These are phyloP conservation scores for Fibroporia radiculosa DNA, from an alignment of 768 basidiomycete species.

Conservation along the genomic window DNA sequence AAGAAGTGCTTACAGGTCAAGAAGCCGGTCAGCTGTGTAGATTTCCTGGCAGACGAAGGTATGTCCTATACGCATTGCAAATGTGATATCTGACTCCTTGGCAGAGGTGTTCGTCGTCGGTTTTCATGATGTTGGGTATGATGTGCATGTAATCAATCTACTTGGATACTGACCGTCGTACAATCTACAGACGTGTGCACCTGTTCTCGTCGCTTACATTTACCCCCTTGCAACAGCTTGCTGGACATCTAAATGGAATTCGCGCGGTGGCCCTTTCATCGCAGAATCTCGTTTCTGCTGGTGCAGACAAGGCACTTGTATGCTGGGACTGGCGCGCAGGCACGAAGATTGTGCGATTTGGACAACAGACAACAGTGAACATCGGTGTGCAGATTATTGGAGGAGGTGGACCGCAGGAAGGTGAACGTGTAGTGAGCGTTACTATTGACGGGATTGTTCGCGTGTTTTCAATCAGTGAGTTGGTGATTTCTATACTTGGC, in stretches of 20 bases:
- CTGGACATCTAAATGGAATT: conserved; percentile 84
- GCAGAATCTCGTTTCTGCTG: conserved; percentile 81
- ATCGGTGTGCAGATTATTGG: conserved; percentile 83
- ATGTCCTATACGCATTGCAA: conserved; percentile 10
- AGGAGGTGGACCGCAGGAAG: conserved; percentile 39
- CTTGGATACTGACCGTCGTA: not conserved
- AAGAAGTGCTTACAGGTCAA: conserved; percentile 78
- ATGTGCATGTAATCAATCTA: conserved; percentile 1
- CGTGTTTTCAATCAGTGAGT: conserved; percentile 84
- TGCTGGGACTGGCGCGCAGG: conserved; percentile 91
- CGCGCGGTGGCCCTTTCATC: conserved; percentile 83
- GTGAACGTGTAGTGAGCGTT: conserved; percentile 82
- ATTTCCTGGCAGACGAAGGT: conserved; percentile 80
- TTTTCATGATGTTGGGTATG: conserved; percentile 86
- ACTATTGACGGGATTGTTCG: conserved; percentile 90
- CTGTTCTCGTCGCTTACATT: conserved; percentile 83
- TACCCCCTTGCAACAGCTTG: conserved; percentile 74
- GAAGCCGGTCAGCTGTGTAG: conserved; percentile 87
- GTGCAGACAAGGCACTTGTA: conserved; percentile 65
- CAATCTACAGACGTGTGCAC: conserved; percentile 62
- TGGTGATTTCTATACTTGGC: not conserved
- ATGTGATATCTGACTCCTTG: not conserved
- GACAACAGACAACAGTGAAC: conserved; percentile 88
- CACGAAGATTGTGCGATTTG: conserved; percentile 83
- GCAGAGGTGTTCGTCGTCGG: conserved; percentile 87